Conservation (phyloP, 2,329 filamentous ascomycete genomes). For the Monosporascus sp. region DNA sequence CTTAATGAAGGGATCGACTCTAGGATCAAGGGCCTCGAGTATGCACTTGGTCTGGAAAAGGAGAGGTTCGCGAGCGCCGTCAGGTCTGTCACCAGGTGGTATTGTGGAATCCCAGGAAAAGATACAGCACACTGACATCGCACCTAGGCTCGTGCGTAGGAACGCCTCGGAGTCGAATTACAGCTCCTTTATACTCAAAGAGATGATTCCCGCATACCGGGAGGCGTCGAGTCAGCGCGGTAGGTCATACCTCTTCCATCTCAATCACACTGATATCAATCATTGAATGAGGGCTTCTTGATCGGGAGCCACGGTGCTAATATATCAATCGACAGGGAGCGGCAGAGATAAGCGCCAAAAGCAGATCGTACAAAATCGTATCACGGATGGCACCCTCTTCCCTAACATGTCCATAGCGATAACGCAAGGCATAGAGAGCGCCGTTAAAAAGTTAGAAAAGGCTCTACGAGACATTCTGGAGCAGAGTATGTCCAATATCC, state of each 20-base stretch:
- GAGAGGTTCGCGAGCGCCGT: constrained; percentile 10
- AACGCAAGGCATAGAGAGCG: not conserved
- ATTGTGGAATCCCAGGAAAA: no score
- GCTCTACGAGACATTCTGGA: not conserved
- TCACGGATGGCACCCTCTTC: not conserved
- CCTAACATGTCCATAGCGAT: not conserved
- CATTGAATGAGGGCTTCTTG: no score
- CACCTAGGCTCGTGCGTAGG: not conserved
- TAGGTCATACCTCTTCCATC: not conserved
- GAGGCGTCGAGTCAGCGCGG: not conserved
- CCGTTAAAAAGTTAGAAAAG: not conserved
- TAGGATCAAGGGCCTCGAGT: not conserved
- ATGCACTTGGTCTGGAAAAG: constrained; percentile 7
- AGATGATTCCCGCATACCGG: constrained; percentile 1
- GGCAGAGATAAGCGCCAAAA: not conserved
- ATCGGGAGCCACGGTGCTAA: no score
- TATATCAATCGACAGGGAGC: not conserved
- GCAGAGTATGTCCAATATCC: not conserved
- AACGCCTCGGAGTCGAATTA: constrained; percentile 2
- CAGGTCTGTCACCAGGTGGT: constrained; percentile 6
- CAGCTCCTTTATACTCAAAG: not conserved
- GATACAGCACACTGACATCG: not conserved
- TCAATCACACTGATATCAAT: no score
- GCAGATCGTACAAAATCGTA: not conserved
- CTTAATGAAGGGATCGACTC: not conserved